Evolutionary conservation across 352 stramenopile genomes (phyloP), one percentile per base, ranked within the genome.

Genomic region (Pythium aristosporum): DNA sequence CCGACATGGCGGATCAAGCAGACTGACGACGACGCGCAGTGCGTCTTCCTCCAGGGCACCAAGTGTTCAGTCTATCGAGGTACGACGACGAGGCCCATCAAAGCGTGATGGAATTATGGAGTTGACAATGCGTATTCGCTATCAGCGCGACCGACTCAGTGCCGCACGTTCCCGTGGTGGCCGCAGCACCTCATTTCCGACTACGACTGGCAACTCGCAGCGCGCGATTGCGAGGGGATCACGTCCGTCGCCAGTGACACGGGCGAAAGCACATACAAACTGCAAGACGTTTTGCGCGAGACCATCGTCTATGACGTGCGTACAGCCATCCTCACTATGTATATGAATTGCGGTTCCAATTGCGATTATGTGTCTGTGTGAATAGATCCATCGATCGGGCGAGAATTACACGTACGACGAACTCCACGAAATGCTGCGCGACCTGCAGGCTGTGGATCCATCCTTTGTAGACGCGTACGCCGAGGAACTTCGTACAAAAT

Each of bases 141-240:
- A 30, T 30, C 64, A 89, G 82, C 76, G 6, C 73, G 85, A 11
- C 85, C 85, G 34, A 92, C 81, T 43, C 85, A 94, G 65, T 94
- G 85, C 59, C 77, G 80, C 12, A 94, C 85, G 46, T 94, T 89
- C 50, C 85, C 85, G 42, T 94, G 84, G 80, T 94, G 85, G 85
- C 85, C 82, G 37, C 82, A 92, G 56, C 60, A 91, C 59, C 56
- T 93, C 9, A 75, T 91, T 58, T 91, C 85, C 3, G 73, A 87
- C 55, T 92, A 92, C 74, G 85, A 94, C 53, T 94, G 85, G 85
- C 73, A 75, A 20, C 68, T 91, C 11, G 74, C 81, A 1, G 81
- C 85, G 32, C 56, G 47, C 4, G 59, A 85, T 20, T 94, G 85
- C 57, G 85, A 93, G 75, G 85, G 85, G 13, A 89, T 93, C 47